A percentile compares a stretch with the other conserved stretches of the same genome.
These are phyloP conservation scores for Pholiota conissans DNA, from an alignment of 768 basidiomycete species.

Conservation along the genomic window DNA sequence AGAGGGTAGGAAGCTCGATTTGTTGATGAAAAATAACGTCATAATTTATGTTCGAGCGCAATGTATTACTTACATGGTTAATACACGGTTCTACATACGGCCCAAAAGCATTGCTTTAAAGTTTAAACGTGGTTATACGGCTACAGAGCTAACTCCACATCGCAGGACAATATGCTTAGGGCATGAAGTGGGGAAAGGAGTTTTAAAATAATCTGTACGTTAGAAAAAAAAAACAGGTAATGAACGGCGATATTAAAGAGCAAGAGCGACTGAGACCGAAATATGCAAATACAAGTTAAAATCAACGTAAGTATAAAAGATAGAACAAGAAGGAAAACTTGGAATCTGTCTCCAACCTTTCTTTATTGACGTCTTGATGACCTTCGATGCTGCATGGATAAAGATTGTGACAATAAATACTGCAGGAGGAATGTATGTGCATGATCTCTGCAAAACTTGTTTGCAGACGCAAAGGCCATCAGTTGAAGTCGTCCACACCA, in stretches of 20 bases:
- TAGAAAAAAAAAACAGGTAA: background rate
- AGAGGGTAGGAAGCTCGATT: too few relatives aligned
- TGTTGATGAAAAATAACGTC: too few relatives aligned
- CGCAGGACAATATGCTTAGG: background rate
- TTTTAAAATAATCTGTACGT: background rate
- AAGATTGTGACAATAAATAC: background rate
- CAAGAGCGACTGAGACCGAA: background rate
- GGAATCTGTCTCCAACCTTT: background rate
- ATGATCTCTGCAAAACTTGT: background rate
- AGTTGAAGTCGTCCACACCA: constrained; percentile 8
- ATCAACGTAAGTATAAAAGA: background rate
- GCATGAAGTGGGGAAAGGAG: background rate
- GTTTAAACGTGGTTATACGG: too few relatives aligned
- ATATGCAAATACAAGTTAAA: background rate
- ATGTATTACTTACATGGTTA: too few relatives aligned
- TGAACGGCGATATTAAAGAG: background rate
- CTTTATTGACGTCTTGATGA: background rate
- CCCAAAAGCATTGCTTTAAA: too few relatives aligned
- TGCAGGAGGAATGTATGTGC: background rate
- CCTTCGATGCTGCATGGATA: background rate
- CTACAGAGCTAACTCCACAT: background rate
- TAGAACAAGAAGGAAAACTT: background rate
- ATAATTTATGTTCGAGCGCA: too few relatives aligned
- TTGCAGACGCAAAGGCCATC: background rate
- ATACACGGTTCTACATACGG: too few relatives aligned